Evolutionary conservation across 208 protist genomes (phyloP).

Genomic region (Crithidia expoeki): DNA sequence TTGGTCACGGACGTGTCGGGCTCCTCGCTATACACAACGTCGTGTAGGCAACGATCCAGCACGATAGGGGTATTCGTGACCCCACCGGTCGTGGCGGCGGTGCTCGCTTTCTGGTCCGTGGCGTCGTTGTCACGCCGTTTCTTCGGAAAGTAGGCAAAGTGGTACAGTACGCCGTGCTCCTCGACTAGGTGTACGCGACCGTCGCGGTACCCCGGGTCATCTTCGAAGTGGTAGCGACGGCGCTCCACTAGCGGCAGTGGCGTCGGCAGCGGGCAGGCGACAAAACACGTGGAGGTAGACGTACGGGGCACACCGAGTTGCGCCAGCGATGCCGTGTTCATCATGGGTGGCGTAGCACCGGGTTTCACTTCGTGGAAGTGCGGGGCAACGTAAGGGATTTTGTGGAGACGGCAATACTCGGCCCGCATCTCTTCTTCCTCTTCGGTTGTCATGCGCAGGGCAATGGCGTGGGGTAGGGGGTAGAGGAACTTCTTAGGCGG

Average conservation of each 20-base stretch:
- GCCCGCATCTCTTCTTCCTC: constrained; percentile 42
- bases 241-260: constrained; percentile 33
- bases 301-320: constrained; percentile 11
- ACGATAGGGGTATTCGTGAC: constrained; percentile 20
- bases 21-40: constrained; percentile 34
- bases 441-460: constrained; percentile 36
- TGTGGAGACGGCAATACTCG: constrained; percentile 30
- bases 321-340: neutral
- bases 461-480: constrained; percentile 41
- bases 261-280: constrained; percentile 11
- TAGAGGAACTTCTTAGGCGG: constrained; percentile 29
- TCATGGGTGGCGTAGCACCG: neutral
- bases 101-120: neutral
- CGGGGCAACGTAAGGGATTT: constrained; percentile 30
- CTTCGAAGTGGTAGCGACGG: constrained; percentile 44
- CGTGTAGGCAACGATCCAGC: constrained; percentile 30
- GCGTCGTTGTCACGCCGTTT: neutral
- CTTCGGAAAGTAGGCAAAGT: constrained; percentile 49
- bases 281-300: constrained; percentile 14
- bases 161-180: constrained; percentile 62
- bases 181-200: constrained; percentile 69
- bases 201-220: constrained; percentile 42
- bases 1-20: constrained; percentile 19
- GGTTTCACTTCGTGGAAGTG: constrained; percentile 26
- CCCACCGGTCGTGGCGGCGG: neutral